Evolutionary conservation across 768 basidiomycete species (phyloP).

Genomic region (Amanita rubescens): DNA sequence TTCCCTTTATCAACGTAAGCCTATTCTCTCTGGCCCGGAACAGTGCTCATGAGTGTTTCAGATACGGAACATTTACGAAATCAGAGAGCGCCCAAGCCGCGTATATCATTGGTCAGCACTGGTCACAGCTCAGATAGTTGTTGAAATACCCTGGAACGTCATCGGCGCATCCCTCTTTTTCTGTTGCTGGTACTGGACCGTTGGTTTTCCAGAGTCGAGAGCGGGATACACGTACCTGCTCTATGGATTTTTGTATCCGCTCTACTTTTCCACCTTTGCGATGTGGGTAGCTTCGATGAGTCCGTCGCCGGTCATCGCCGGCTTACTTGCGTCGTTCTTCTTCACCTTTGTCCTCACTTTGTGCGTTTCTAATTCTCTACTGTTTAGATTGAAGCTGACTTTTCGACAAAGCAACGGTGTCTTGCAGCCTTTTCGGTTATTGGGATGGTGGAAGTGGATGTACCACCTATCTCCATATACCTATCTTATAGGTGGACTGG

Average conservation of each 20-base stretch:
- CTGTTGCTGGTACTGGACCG: constrained; percentile 70
- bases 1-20: constrained; percentile 44
- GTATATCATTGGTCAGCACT: constrained; percentile 64
- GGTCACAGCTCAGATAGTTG: constrained; percentile 44
- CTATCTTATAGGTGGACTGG: constrained; percentile 43
- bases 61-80: constrained; percentile 58
- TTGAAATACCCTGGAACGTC: constrained; percentile 62
- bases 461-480: constrained; percentile 46
- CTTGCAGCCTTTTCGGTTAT: constrained; percentile 51
- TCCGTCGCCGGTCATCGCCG: constrained; percentile 52
- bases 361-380: constrained; percentile 24
- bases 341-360: constrained; percentile 64
- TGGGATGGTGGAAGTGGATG: constrained; percentile 74
- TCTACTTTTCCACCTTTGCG: constrained; percentile 60
- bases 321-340: constrained; percentile 47
- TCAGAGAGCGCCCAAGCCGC: constrained; percentile 56
- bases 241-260: constrained; percentile 47
- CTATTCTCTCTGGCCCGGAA: no score
- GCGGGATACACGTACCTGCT: constrained; percentile 55
- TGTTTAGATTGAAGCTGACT: not conserved
- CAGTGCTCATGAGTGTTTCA: constrained; percentile 2
- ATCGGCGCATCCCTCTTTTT: constrained; percentile 54
- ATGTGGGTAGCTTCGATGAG: constrained; percentile 55
- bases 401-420: constrained; percentile 48
- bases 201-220: constrained; percentile 47